Base-by-base conservation (phyloP, 2,329 filamentous ascomycete species). In the Corinectria fuckeliana region DNA sequence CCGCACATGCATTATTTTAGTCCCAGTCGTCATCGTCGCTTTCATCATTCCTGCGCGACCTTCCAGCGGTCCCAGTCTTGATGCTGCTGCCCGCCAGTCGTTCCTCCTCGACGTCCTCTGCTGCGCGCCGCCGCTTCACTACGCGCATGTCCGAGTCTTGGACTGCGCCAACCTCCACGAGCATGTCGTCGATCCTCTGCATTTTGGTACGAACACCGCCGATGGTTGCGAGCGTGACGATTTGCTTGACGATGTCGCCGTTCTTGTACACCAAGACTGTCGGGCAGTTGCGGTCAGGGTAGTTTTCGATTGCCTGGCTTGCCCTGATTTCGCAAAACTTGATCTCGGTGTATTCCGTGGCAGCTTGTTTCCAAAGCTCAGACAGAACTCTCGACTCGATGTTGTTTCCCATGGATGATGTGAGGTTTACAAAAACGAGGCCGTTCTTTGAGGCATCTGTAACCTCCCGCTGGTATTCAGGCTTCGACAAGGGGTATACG, bases 241-340 rank as follows among this genome's bases (percentile, higher is more conserved):
- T 79, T 77, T 99, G 95, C 79, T 88, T 92, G 74, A 88, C 88
- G 66, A 99, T 97, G 73, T 99, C 92, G 16, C 92, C 93, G 69
- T 97, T 92, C 73, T 89, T 90, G 78, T 99, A 99, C 0, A 97
- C 86, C 63, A 99, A 74, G 32, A 99, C 92, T 0, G 95, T 99
- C 2, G 95, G 95, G 58, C 93, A 97, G 75, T 99, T 99, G 57
- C 86, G 85, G 71, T 98, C 95, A 2, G 95, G 95, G 76, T 99
- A 99, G 38, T 92, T 92, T 75, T 98, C 95, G 68, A 99, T 97
- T 58, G 95, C 97, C 79, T 97, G 87, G 72, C 92, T 89, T 6
- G 89, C 95, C 68, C 89, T 86, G 68, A 99, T 98, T 79, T 98
- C 92, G 75, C 94, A 98, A 77, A 99, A 99, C 78, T 99, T 99